phyloP scores from a whole-genome alignment of 2,329 filamentous ascomycete species.

The Ustulina deusta region DNA sequence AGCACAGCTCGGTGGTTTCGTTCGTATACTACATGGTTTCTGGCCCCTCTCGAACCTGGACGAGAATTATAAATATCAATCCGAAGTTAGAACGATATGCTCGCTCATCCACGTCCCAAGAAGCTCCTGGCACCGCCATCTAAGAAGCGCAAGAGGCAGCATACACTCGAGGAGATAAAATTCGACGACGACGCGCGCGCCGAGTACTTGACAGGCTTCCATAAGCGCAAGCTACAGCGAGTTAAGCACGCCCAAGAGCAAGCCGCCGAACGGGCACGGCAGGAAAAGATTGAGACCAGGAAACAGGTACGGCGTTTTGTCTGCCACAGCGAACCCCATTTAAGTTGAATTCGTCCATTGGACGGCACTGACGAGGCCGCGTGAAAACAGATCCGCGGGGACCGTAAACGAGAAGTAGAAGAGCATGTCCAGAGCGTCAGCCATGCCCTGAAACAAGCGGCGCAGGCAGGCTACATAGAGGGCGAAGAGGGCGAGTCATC shows the following conservation, averaged over 20 bases:
- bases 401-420: slow-evolving; percentile 83
- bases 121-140: slow-evolving; percentile 69
- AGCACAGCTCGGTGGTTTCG: background rate
- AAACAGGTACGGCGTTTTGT: slow-evolving; percentile 71
- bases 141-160: slow-evolving; percentile 74
- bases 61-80: slow-evolving; percentile 2
- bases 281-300: slow-evolving; percentile 79
- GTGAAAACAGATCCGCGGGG: slow-evolving; percentile 77
- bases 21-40: background rate
- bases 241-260: slow-evolving; percentile 87
- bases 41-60: background rate
- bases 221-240: slow-evolving; percentile 91
- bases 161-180: slow-evolving; percentile 79
- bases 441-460: slow-evolving; percentile 72
- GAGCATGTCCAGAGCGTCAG: slow-evolving; percentile 84
- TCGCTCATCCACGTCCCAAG: slow-evolving; percentile 70
- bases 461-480: slow-evolving; percentile 59
- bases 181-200: slow-evolving; percentile 85
- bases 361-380: slow-evolving; percentile 1
- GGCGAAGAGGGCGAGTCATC: slow-evolving; percentile 50
- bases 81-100: slow-evolving; percentile 53
- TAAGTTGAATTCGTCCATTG: background rate
- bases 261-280: slow-evolving; percentile 79
- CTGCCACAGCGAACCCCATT: background rate
- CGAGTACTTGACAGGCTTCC: slow-evolving; percentile 94